These are phyloP conservation scores for Priceomyces haplophilus DNA, from an alignment of 805 yeast species.

Conservation along the genomic window DNA sequence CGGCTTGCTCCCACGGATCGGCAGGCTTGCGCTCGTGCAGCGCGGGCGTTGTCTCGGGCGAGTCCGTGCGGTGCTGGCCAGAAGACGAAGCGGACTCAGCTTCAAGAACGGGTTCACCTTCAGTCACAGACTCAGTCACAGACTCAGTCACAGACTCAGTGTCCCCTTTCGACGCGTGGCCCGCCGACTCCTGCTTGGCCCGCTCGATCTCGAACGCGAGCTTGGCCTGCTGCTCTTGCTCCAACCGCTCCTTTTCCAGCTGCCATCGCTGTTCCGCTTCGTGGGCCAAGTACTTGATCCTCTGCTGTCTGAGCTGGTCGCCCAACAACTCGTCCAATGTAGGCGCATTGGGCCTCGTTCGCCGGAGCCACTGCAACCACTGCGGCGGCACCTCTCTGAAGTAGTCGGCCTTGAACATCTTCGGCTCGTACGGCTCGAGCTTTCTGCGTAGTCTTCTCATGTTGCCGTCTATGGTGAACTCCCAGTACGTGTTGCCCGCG, in stretches of 20 bases:
- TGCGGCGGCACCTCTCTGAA: constrained; percentile 60
- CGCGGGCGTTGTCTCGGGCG: not conserved
- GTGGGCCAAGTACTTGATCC: constrained; percentile 48
- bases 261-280: constrained; percentile 45
- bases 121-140: no score
- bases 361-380: constrained; percentile 80
- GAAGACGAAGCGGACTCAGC: not conserved
- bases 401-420: constrained; percentile 54
- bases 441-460: constrained; percentile 58
- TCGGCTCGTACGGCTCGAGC: constrained; percentile 51
- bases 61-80: not conserved
- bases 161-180: constrained; percentile 3
- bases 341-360: constrained; percentile 60
- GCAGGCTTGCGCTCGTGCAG: not conserved
- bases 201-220: constrained; percentile 31
- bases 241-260: constrained; percentile 32
- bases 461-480: constrained; percentile 55
- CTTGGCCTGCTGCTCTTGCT: constrained; percentile 29
- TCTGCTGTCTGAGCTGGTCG: constrained; percentile 56
- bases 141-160: no score
- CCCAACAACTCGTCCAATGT: constrained; percentile 55
- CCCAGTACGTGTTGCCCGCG: constrained; percentile 88
- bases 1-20: constrained; percentile 39
- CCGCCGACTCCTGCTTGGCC: constrained; percentile 17
- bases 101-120: not conserved